These are phyloP conservation scores for Gamsiella multidivaricata DNA, from an alignment of 192 early-diverging fungal species.

Conservation along the genomic window DNA sequence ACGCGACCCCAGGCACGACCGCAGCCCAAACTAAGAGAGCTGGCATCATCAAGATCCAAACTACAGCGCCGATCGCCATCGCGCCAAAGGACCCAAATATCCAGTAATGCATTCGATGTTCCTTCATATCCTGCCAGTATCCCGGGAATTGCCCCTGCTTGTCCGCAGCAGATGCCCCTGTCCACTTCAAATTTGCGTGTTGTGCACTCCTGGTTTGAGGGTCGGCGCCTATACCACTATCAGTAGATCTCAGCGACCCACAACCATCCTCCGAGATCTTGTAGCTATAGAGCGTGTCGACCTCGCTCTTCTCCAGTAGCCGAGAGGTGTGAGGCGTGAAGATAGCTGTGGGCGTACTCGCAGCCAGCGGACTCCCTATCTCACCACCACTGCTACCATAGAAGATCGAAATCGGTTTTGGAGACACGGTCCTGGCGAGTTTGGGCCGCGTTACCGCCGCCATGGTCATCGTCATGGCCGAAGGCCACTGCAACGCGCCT, in stretches of 20 bases:
- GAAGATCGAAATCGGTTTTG: slow-evolving; percentile 14
- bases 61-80: background rate
- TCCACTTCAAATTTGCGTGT: background rate
- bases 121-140: slow-evolving; percentile 38
- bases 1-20: slow-evolving; percentile 8
- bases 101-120: slow-evolving; percentile 39
- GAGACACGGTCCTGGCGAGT: slow-evolving; percentile 23
- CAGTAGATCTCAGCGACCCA: background rate
- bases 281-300: slow-evolving; percentile 18
- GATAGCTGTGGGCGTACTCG: background rate
- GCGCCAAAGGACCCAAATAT: slow-evolving; percentile 13
- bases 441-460: slow-evolving; percentile 11
- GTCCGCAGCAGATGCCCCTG: background rate
- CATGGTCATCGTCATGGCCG: slow-evolving; percentile 18
- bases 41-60: slow-evolving; percentile 30
- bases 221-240: background rate
- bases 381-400: background rate
- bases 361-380: background rate
- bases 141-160: slow-evolving; percentile 16
- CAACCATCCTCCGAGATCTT: slow-evolving; percentile 2
- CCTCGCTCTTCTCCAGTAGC: slow-evolving; percentile 9
- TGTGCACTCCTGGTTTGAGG: background rate
- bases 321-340: slow-evolving; percentile 14
- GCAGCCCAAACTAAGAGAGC: slow-evolving; percentile 11
- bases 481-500: slow-evolving; percentile 29